A percentile compares a stretch with the other conserved stretches of the same genome.
phyloP scores from a whole-genome alignment of 2,329 filamentous ascomycete genomes.

The Periconia macrospinosa region DNA sequence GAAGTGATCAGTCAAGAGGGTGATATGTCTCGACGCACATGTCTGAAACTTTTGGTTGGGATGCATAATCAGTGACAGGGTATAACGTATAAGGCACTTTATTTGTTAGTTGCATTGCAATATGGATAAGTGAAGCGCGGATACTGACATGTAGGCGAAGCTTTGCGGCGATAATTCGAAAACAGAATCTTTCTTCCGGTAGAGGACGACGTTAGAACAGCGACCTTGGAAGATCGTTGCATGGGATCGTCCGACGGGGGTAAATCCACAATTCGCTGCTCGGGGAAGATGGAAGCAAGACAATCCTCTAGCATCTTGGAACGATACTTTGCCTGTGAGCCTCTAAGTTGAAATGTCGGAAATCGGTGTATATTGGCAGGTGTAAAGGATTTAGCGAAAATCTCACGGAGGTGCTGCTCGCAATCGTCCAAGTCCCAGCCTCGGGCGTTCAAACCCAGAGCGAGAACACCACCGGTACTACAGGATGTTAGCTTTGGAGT shows the following conservation, averaged over 20 bases:
- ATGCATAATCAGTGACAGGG: constrained; percentile 6
- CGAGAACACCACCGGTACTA: constrained; percentile 51
- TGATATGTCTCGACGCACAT: constrained; percentile 4
- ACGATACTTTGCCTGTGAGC: constrained; percentile 7
- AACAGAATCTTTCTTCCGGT: constrained; percentile 12
- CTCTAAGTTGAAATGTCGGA: constrained; percentile 1
- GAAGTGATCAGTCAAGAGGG: background rate
- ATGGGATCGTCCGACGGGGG: constrained; percentile 3
- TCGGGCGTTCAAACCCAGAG: constrained; percentile 45
- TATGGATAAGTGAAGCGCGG: no score
- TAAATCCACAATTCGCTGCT: constrained; percentile 7
- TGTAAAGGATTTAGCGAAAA: constrained; percentile 5
- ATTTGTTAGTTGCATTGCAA: background rate
- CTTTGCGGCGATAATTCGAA: constrained; percentile 11
- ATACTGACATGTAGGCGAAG: constrained; percentile 4
- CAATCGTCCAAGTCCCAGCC: constrained; percentile 45
- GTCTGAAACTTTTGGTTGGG: constrained; percentile 5
- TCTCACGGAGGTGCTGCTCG: constrained; percentile 7
- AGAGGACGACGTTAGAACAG: constrained; percentile 10
- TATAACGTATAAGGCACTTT: constrained; percentile 12
- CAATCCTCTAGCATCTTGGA: constrained; percentile 6
- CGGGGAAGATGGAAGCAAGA: constrained; percentile 2
- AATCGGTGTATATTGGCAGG: constrained; percentile 5
- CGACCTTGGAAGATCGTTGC: constrained; percentile 7
- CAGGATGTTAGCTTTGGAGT: background rate